phyloP scores from a whole-genome alignment of 2,329 filamentous ascomycete genomes.

The Paecilomyces fulvus region DNA sequence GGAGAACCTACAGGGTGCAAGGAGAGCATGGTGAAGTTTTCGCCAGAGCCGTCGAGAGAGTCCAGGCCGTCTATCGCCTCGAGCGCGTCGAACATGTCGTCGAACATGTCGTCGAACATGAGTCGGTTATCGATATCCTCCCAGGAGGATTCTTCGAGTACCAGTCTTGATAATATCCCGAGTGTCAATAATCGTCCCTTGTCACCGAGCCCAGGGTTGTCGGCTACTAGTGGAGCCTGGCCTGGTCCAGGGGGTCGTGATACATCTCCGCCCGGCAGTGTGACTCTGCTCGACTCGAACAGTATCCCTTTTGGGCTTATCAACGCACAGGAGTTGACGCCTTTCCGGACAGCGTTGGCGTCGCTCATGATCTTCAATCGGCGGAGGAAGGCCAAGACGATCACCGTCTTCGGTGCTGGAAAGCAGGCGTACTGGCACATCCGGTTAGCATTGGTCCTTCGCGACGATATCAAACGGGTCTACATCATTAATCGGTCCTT shows the following conservation, averaged over 20 bases:
- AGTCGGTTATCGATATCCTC: constrained; percentile 3
- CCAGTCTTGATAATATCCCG: neutral
- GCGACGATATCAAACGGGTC: constrained; percentile 64
- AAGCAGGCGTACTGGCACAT: constrained; percentile 94
- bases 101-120: no score
- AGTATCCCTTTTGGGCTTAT: constrained; percentile 55
- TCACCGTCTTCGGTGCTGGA: constrained; percentile 81
- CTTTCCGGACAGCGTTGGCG: constrained; percentile 59
- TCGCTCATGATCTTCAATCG: constrained; percentile 52
- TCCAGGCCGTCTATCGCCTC: neutral
- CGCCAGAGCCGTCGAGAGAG: neutral
- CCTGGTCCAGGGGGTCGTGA: constrained; percentile 26
- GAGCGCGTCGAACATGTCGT: no score
- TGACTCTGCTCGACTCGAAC: constrained; percentile 50
- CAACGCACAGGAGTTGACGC: constrained; percentile 60
- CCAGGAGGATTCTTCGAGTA: constrained; percentile 5
- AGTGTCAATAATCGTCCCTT: neutral
- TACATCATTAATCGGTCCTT: constrained; percentile 70
- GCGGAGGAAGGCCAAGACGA: constrained; percentile 61
- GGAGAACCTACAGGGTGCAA: neutral
- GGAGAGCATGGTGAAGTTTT: neutral
- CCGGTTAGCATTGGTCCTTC: constrained; percentile 65
- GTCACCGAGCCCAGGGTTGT: constrained; percentile 7
- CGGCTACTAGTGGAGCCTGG: constrained; percentile 25
- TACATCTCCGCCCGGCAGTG: constrained; percentile 47